phyloP scores from a whole-genome alignment of 305 asterid species.

The Fraxinus ornus region DNA sequence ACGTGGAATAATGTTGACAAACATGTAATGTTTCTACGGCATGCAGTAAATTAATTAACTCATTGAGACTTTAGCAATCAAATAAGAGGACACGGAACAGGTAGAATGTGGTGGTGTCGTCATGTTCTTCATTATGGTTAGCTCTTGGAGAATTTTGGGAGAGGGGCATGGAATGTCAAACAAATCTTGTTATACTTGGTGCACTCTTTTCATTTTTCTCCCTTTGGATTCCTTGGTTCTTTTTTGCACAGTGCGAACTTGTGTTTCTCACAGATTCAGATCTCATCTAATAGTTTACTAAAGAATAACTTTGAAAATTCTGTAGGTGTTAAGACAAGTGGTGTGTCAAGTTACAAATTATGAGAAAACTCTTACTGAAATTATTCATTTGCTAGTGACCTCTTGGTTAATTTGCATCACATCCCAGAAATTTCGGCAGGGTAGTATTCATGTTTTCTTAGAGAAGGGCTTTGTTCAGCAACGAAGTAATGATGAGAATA shows the following conservation, averaged over 20 bases:
- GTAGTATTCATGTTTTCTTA: not conserved
- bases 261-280: not conserved
- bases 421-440: not conserved
- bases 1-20: not conserved
- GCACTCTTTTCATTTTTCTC: not conserved
- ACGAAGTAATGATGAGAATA: slow-evolving; percentile 1
- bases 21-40: not conserved
- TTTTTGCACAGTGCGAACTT: not conserved
- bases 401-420: not conserved
- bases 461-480: not conserved
- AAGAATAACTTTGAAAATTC: slow-evolving; percentile 3
- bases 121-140: not conserved
- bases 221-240: slow-evolving; percentile 1
- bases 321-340: not conserved
- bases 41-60: not conserved
- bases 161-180: no score
- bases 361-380: not conserved
- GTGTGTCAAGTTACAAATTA: not conserved
- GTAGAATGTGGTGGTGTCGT: not conserved
- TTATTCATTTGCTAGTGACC: not conserved
- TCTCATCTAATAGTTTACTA: slow-evolving; percentile 3
- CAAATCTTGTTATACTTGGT: not conserved
- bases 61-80: not conserved
- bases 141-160: not conserved
- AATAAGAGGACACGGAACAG: not conserved